Base-by-base conservation (phyloP, 2,329 filamentous ascomycete genomes). In the Aspergillus tamarii region DNA sequence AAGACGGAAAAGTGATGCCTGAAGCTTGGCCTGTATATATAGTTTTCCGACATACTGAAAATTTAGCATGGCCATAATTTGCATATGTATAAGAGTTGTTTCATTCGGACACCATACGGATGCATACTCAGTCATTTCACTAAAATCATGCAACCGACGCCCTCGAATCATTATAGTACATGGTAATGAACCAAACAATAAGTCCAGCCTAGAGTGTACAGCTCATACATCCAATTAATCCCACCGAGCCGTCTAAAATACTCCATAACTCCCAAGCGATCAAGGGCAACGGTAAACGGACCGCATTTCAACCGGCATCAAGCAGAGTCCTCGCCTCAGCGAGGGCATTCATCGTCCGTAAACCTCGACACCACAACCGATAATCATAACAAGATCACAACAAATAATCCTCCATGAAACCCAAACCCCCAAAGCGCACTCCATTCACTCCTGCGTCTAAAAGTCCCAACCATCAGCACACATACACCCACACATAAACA, bases 371-470 rank as follows among this genome's bases (percentile, higher is more conserved):
- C 34, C 34, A 36, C 34, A 36, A 10, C 12, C 48, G 5, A 52
- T 19, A 30, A 52, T 30, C 32, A 39, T 28, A 9, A 36, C 23
- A 34, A 26, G 4, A 26, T 21, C 28, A 8, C 16, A 53, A 21
- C 9, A 2, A 3, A 34, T 19, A 16, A 14, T 36, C 34, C 16
- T 9, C 50, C 2, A n/a, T 19, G 11, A 34, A 34, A 5, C 10
- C 10, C 32, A 12, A 26, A 26, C 26, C 26, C 4, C 4, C 26
- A 26, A 26, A 26, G 26, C 26, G 6, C 26, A 32, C 16, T 3
- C 34, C 12, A n/a, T 21, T 63, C 28, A 65, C 23, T 65, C 63
- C 57, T 65, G 63, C 34, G 63, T 65, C 63, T 65, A 48, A 7
- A 64, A 4, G 5, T 36, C 11, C 41, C 19, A 32, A 32, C 21